Base-by-base conservation (phyloP, 768 basidiomycete genomes). In the Amanita molliuscula region DNA sequence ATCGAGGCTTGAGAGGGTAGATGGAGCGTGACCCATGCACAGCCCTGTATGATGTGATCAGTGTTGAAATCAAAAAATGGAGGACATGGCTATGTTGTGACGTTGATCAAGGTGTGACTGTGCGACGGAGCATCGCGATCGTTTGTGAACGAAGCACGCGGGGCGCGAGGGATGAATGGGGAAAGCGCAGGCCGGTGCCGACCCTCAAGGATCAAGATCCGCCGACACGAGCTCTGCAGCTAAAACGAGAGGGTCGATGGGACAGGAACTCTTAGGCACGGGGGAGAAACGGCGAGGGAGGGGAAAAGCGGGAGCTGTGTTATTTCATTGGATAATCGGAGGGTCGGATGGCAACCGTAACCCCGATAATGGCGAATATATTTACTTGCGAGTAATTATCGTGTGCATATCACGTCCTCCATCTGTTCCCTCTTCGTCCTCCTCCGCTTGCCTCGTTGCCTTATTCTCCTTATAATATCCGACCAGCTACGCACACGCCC, bases 271-370 rank as follows among this genome's bases (percentile, higher is more conserved):
- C 9, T 28, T 28, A n/a, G 21, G 29, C 7, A 20, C 16, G 23
- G 23, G 25, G 47, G 47, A 11, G 8, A 38, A 18, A 43, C 18
- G 40, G 48, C 31, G 26, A 40, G 26, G 48, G 4, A 21, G 42
- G 48, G 49, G 42, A 20, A 20, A 29, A 33, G 47, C 25, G 23
- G 25, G 26, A 44, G 42, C 42, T 43, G 42, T 43, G 42, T 42
- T 21, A 40, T 18, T 44, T n/a, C n/a, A 28, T 28, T 21, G 37
- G 13, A 25, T 37, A 33, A 49, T 49, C 48, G 48, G 48, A 49
- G 48, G 34, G 49, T 50, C 49, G 49, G 49, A 44, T 50, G 23
- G 49, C 49, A 50, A 50, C 49, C 33, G 41, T 50, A 41, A 20
- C 49, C 49, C 40, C 28, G 35, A 29, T 25, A 40, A 37, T 48